Conservation (phyloP, 768 basidiomycete genomes). For the Phylloporus rhodoxanthus region DNA sequence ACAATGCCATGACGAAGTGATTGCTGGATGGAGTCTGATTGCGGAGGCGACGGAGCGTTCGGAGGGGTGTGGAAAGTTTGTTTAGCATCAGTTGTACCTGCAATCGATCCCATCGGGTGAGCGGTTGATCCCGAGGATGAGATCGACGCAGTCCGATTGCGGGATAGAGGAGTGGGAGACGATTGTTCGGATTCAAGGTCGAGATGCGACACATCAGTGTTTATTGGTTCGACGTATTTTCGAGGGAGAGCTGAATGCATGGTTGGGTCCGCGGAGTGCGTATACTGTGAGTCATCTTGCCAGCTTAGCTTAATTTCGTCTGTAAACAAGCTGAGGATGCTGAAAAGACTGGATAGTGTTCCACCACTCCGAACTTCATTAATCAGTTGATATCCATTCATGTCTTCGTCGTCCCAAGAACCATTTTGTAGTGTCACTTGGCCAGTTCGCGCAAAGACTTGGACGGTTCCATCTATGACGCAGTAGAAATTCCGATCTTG, state of each 20-base stretch:
- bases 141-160: slow-evolving; percentile 47
- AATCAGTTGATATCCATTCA: slow-evolving; percentile 93
- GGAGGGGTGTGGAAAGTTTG: slow-evolving; percentile 7
- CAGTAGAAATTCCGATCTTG: slow-evolving; percentile 96
- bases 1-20: slow-evolving; percentile 64
- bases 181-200: slow-evolving; percentile 36
- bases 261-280: slow-evolving; percentile 24
- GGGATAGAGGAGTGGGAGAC: slow-evolving; percentile 26
- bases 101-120: slow-evolving; percentile 38
- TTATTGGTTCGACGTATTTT: slow-evolving; percentile 35
- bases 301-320: slow-evolving; percentile 90
- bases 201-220: slow-evolving; percentile 63
- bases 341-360: slow-evolving; percentile 92
- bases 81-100: slow-evolving; percentile 16
- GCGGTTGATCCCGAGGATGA: slow-evolving; percentile 70
- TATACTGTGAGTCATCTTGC: slow-evolving; percentile 54
- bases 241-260: slow-evolving; percentile 19
- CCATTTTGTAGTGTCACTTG: slow-evolving; percentile 46
- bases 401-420: slow-evolving; percentile 76
- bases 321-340: slow-evolving; percentile 93
- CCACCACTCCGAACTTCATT: slow-evolving; percentile 97
- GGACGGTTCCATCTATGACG: slow-evolving; percentile 95
- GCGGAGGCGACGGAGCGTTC: slow-evolving; percentile 18
- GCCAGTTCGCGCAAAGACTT: slow-evolving; percentile 78
- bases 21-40: slow-evolving; percentile 21